These are phyloP conservation scores for Sambucus nigra DNA, from an alignment of 129 eudicot species.

Conservation along the genomic window DNA sequence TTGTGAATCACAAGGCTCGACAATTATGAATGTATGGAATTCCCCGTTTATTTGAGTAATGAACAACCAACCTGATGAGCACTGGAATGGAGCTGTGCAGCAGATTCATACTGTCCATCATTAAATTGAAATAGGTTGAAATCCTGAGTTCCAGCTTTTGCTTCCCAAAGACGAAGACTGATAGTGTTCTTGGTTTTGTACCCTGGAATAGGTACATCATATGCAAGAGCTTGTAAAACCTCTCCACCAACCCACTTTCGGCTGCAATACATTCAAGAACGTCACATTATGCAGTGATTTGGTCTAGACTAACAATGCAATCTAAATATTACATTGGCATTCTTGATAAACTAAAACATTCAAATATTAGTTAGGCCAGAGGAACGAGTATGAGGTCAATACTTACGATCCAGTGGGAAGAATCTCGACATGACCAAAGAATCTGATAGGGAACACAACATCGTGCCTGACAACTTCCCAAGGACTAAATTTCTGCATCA, in stretches of 20 bases:
- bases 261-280: slow-evolving; percentile 30
- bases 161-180: slow-evolving; percentile 99
- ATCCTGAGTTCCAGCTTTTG: slow-evolving; percentile 79
- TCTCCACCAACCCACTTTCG: slow-evolving; percentile 97
- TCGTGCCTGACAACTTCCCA: slow-evolving; percentile 97
- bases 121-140: slow-evolving; percentile 84
- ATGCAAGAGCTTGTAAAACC: slow-evolving; percentile 86
- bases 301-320: background rate
- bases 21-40: too few relatives aligned
- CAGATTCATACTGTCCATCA: slow-evolving; percentile 89
- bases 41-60: background rate
- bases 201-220: slow-evolving; percentile 98
- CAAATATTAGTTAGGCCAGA: background rate
- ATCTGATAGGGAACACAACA: slow-evolving; percentile 81
- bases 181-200: slow-evolving; percentile 93
- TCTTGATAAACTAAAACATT: background rate
- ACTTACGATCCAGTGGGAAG: slow-evolving; percentile 89
- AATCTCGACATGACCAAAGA: slow-evolving; percentile 93
- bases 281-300: background rate
- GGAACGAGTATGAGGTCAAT: slow-evolving; percentile 8
- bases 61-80: slow-evolving; percentile 76
- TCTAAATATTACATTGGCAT: background rate
- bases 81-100: slow-evolving; percentile 77
- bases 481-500: slow-evolving; percentile 92
- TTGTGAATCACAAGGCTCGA: too few relatives aligned